These are phyloP conservation scores for Nyctanthes arbortristis DNA, from an alignment of 257 asterid genomes.

Conservation along the genomic window DNA sequence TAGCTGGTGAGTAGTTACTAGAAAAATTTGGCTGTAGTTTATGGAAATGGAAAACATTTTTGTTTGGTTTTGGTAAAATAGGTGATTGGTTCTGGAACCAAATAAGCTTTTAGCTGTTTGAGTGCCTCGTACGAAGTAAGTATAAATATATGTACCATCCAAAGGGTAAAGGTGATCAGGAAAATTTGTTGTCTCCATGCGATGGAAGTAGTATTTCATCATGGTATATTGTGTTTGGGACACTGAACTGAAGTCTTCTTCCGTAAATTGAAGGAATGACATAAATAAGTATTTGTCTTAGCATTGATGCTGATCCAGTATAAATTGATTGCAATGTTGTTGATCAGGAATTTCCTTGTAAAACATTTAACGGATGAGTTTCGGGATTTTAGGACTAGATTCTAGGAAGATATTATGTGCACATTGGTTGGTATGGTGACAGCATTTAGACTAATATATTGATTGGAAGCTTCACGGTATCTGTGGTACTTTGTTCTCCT, in stretches of 20 bases:
- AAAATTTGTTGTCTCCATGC: neutral
- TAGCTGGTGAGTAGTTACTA: neutral
- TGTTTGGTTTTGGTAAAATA: neutral
- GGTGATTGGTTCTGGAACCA: neutral
- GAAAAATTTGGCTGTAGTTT: slow-evolving; percentile 4
- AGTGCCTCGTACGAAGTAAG: neutral
- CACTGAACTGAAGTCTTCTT: neutral
- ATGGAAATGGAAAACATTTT: neutral
- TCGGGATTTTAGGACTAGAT: neutral
- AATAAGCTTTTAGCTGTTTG: neutral
- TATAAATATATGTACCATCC: too few species aligned
- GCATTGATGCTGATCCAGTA: neutral
- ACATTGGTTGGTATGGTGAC: neutral
- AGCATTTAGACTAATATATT: neutral
- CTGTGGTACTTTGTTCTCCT: neutral
- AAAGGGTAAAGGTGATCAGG: neutral
- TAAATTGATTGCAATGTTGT: neutral
- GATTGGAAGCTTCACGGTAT: neutral
- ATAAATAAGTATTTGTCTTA: neutral
- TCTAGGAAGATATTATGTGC: neutral
- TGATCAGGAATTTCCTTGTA: neutral
- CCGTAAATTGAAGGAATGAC: neutral
- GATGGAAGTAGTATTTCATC: too few species aligned
- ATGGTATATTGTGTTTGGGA: neutral
- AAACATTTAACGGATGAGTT: neutral